These are phyloP conservation scores for Phytophthora tubulina DNA, from an alignment of 352 stramenopile species.

Conservation along the genomic window DNA sequence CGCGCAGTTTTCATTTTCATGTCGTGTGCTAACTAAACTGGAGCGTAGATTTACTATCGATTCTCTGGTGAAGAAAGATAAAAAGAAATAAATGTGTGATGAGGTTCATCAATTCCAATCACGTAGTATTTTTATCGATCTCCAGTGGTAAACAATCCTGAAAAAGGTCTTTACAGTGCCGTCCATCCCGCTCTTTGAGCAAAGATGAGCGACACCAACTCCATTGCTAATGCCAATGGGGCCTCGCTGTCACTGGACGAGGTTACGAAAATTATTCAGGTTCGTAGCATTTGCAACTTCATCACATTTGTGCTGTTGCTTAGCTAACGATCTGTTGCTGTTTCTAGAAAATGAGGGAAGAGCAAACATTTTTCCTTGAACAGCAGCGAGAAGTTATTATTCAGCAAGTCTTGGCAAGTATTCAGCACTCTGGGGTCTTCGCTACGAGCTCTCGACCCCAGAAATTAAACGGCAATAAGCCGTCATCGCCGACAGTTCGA, in stretches of 20 bases:
- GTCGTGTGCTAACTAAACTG: no score
- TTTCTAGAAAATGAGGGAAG: slow-evolving; percentile 39
- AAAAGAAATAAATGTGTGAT: no score
- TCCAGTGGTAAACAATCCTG: no score
- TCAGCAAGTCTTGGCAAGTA: slow-evolving; percentile 63
- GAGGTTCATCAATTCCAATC: no score
- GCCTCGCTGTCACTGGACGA: slow-evolving; percentile 28
- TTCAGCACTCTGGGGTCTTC: slow-evolving; percentile 47
- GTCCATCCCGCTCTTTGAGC: no score
- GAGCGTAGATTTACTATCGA: no score
- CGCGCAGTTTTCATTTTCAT: no score
- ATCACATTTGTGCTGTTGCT: not conserved
- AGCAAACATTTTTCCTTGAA: slow-evolving; percentile 61
- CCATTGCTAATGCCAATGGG: slow-evolving; percentile 4
- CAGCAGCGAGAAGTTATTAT: slow-evolving; percentile 70
- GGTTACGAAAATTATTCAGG: slow-evolving; percentile 39
- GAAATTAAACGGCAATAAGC: slow-evolving; percentile 12
- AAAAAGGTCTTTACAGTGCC: no score
- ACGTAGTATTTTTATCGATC: slow-evolving; percentile 15
- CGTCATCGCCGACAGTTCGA: slow-evolving; percentile 17
- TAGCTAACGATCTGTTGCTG: not conserved
- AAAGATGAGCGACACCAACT: slow-evolving; percentile 6
- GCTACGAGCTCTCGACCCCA: not conserved
- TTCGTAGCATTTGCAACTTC: slow-evolving; percentile 1
- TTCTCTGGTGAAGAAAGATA: no score